phyloP scores from a whole-genome alignment of 352 stramenopile genomes.

The Pythium sp. region DNA sequence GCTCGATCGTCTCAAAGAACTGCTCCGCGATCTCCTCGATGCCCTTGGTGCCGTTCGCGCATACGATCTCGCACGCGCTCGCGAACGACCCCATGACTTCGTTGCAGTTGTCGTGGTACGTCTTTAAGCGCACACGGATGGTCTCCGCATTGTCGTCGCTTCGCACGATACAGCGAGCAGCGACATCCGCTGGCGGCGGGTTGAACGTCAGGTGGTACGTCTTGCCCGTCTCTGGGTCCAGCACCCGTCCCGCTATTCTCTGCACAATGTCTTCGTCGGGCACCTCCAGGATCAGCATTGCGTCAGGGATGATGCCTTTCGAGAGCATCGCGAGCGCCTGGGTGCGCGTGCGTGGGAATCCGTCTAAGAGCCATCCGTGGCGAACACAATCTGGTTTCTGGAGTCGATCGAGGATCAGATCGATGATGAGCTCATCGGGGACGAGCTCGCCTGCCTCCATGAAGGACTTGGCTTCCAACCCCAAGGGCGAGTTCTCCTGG shows the following conservation, averaged over 20 bases:
- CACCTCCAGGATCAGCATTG: slow-evolving; percentile 94
- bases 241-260: slow-evolving; percentile 89
- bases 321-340: slow-evolving; percentile 72
- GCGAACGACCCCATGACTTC: slow-evolving; percentile 37
- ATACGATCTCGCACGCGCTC: slow-evolving; percentile 42
- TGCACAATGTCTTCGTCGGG: slow-evolving; percentile 93
- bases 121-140: slow-evolving; percentile 80
- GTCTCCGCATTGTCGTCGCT: slow-evolving; percentile 91
- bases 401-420: slow-evolving; percentile 89
- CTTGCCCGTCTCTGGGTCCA: slow-evolving; percentile 91
- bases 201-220: slow-evolving; percentile 91
- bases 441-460: slow-evolving; percentile 93
- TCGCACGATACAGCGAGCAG: slow-evolving; percentile 52
- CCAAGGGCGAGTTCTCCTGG: slow-evolving; percentile 47
- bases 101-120: slow-evolving; percentile 77
- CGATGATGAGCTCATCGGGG: slow-evolving; percentile 94
- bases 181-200: slow-evolving; percentile 59
- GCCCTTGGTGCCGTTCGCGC: slow-evolving; percentile 41
- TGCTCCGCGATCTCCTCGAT: slow-evolving; percentile 56
- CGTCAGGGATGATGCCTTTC: slow-evolving; percentile 84
- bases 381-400: slow-evolving; percentile 57
- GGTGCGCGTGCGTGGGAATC: slow-evolving; percentile 90
- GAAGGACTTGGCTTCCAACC: slow-evolving; percentile 85
- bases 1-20: slow-evolving; percentile 50
- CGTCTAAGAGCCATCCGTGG: slow-evolving; percentile 92